Percentiles rank a stretch among this genome's conserved stretches.
Evolutionary conservation across 192 early-diverging fungal genomes (phyloP).

Genomic region (Coemansia aciculifera): DNA sequence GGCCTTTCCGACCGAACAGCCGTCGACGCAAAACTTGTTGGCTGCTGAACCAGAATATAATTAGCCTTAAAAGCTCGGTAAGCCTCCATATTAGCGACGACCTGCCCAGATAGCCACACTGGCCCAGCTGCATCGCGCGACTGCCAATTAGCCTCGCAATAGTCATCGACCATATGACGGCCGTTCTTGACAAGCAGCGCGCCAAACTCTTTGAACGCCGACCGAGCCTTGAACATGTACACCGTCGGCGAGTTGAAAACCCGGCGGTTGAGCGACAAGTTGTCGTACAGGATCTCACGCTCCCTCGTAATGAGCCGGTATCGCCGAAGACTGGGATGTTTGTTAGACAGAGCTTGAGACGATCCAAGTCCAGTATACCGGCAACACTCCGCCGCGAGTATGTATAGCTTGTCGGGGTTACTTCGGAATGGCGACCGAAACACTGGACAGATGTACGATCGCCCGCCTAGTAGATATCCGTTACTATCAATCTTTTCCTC

Average conservation of each 20-base stretch:
- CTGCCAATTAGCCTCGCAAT: not conserved
- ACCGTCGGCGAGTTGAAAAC: not conserved
- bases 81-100: not conserved
- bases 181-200: not conserved
- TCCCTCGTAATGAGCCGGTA: not conserved
- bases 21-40: not conserved
- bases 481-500: not conserved
- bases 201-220: not conserved
- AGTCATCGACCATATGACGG: slow-evolving; percentile 1
- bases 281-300: not conserved
- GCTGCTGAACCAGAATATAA: not conserved
- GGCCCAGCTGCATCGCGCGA: not conserved
- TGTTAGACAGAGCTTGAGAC: not conserved
- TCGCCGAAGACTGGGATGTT: not conserved
- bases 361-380: not conserved
- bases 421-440: slow-evolving; percentile 3
- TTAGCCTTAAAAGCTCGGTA: not conserved
- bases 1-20: not conserved
- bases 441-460: slow-evolving; percentile 1
- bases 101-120: not conserved
- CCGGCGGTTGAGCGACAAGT: not conserved
- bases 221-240: not conserved
- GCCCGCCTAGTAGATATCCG: not conserved
- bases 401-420: not conserved
- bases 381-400: not conserved